These are phyloP conservation scores for Phylloporus sp. DNA, from an alignment of 768 basidiomycete genomes.

Conservation along the genomic window DNA sequence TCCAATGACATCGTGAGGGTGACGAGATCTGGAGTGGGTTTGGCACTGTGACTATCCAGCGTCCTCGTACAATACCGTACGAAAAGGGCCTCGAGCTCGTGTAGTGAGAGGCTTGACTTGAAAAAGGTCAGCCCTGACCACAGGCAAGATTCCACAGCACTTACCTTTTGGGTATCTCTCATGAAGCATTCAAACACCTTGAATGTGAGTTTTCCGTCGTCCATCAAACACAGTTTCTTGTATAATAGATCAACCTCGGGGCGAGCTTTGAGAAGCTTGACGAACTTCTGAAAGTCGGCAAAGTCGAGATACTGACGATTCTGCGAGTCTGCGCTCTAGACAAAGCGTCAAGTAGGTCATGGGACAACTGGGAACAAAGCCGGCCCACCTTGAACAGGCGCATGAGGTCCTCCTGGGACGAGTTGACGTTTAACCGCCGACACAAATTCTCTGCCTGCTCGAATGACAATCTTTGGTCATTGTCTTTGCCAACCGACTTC, in stretches of 20 bases:
- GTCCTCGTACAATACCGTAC: constrained; percentile 29
- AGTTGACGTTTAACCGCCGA: constrained; percentile 61
- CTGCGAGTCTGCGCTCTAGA: constrained; percentile 59
- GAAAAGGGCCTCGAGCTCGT: constrained; percentile 35
- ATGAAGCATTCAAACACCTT: constrained; percentile 48
- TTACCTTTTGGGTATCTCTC: constrained; percentile 46
- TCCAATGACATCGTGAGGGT: constrained; percentile 43
- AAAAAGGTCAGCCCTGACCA: constrained; percentile 10
- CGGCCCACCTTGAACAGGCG: constrained; percentile 52
- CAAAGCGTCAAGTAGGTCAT: background rate
- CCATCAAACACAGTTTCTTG: constrained; percentile 32
- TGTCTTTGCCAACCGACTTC: constrained; percentile 62
- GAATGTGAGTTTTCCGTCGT: constrained; percentile 35
- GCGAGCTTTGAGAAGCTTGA: constrained; percentile 77
- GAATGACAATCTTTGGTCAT: constrained; percentile 61
- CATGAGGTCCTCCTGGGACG: constrained; percentile 47
- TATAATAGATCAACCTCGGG: constrained; percentile 75
- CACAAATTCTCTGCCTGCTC: constrained; percentile 71
- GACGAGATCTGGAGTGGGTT: constrained; percentile 2
- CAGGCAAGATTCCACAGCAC: constrained; percentile 4
- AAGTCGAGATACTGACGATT: constrained; percentile 65
- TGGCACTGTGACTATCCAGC: background rate
- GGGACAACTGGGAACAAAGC: background rate
- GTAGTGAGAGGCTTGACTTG: constrained; percentile 34
- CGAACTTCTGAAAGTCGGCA: constrained; percentile 72